Percentiles rank a stretch among this genome's conserved stretches.
Evolutionary conservation across 2,329 filamentous ascomycete genomes (phyloP).

Genomic region (Helotiales sp.): DNA sequence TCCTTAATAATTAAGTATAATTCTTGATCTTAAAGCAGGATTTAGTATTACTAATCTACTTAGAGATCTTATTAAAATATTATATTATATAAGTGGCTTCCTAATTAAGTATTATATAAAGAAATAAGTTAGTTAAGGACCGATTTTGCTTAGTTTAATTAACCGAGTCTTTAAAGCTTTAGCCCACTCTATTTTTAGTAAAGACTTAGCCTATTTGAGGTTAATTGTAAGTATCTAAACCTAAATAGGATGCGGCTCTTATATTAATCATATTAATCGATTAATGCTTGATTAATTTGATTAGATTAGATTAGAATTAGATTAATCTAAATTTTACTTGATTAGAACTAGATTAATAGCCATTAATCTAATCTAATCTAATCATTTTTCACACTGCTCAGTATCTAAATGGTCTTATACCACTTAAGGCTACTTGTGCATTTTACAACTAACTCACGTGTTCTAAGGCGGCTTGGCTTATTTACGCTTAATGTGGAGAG

Average conservation of each 20-base stretch:
- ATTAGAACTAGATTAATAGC: background rate
- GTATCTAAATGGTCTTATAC: too few species aligned
- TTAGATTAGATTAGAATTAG: background rate
- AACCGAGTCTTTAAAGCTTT: background rate
- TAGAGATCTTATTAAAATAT: background rate
- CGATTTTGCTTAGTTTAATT: background rate
- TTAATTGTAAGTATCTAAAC: background rate
- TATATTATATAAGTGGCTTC: background rate
- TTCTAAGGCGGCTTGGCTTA: too few species aligned
- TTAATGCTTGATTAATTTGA: background rate
- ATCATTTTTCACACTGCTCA: background rate
- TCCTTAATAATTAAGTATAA: too few species aligned
- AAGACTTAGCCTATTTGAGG: background rate
- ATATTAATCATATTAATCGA: too few species aligned
- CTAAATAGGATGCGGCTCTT: background rate
- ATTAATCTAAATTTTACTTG: background rate
- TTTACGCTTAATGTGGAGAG: too few species aligned
- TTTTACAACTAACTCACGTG: too few species aligned
- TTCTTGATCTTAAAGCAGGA: background rate
- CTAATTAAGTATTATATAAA: background rate
- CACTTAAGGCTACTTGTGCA: too few species aligned
- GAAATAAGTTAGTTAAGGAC: too few species aligned
- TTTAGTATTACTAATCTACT: background rate
- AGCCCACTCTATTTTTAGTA: background rate
- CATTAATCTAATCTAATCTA: slow-evolving; percentile 1